Percentiles rank a stretch among this genome's conserved stretches.
Conservation (phyloP, 371 early-diverging fungal genomes). For the Lichtheimia ornata region DNA sequence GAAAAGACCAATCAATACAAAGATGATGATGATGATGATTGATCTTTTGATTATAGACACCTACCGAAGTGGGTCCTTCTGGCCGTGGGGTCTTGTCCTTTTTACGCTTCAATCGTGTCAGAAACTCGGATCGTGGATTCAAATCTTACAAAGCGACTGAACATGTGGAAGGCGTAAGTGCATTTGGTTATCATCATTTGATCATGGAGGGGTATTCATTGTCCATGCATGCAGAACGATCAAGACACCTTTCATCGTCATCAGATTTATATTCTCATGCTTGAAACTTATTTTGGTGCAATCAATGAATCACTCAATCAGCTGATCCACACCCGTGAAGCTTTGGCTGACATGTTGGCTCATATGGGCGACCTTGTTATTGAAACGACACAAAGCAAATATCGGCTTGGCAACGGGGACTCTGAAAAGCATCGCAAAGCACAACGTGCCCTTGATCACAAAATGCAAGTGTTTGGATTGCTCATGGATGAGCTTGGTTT, state of each 20-base stretch:
- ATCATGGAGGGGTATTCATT: not conserved
- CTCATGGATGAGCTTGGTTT: conserved; percentile 60
- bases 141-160: conserved; percentile 56
- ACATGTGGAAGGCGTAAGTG: conserved; percentile 56
- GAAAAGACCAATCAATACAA: not conserved
- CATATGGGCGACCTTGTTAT: conserved; percentile 61
- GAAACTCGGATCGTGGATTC: conserved; percentile 53
- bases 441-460: conserved; percentile 55
- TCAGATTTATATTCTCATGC: conserved; percentile 55
- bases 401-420: conserved; percentile 56
- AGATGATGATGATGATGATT: not conserved
- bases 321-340: conserved; percentile 51
- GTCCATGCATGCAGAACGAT: conserved; percentile 43
- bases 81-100: conserved; percentile 43
- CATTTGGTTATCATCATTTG: not conserved
- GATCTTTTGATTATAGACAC: conserved; percentile 24
- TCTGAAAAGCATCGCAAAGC: conserved; percentile 45
- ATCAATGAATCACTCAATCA: conserved; percentile 49
- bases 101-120: conserved; percentile 54
- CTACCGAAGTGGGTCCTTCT: conserved; percentile 37
- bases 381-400: conserved; percentile 62
- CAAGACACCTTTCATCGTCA: conserved; percentile 62
- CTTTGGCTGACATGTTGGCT: conserved; percentile 50
- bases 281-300: conserved; percentile 56
- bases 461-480: conserved; percentile 62